Evolutionary conservation across 2,329 filamentous ascomycete species (phyloP).

Genomic region (Colletotrichum musae): DNA sequence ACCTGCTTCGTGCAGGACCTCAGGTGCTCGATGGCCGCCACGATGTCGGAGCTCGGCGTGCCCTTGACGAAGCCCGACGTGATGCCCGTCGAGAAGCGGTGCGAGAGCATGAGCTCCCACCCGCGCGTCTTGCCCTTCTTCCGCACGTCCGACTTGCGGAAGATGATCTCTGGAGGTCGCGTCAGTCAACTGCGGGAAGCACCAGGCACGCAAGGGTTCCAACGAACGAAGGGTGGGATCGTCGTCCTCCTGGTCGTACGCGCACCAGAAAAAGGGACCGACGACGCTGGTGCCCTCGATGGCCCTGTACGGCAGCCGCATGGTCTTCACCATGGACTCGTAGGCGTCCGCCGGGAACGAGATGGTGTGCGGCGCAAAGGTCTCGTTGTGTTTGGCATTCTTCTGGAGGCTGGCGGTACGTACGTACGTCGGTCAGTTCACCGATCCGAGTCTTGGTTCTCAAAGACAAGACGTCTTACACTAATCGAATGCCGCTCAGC

Average conservation of each 20-base stretch:
- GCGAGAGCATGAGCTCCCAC: slow-evolving; percentile 75
- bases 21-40: slow-evolving; percentile 64
- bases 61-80: slow-evolving; percentile 75
- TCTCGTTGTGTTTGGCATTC: slow-evolving; percentile 69
- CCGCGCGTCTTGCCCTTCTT: slow-evolving; percentile 75
- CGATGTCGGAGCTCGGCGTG: slow-evolving; percentile 69
- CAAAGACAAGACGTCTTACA: slow-evolving; percentile 59
- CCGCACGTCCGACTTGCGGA: slow-evolving; percentile 76
- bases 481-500: slow-evolving; percentile 66
- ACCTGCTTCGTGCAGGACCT: slow-evolving; percentile 63
- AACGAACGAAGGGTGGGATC: slow-evolving; percentile 70
- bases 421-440: slow-evolving; percentile 9
- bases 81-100: slow-evolving; percentile 67
- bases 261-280: slow-evolving; percentile 75
- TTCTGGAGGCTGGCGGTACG: slow-evolving; percentile 64
- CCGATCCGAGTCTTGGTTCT: slow-evolving; percentile 2
- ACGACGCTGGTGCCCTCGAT: slow-evolving; percentile 73
- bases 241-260: slow-evolving; percentile 69
- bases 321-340: slow-evolving; percentile 67
- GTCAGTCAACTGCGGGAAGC: slow-evolving; percentile 21
- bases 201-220: neutral
- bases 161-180: slow-evolving; percentile 67
- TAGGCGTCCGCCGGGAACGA: slow-evolving; percentile 67
- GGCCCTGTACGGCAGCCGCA: slow-evolving; percentile 69
- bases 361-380: slow-evolving; percentile 69